These are phyloP conservation scores for Candida vaughaniae DNA, from an alignment of 805 yeast genomes.

Conservation along the genomic window DNA sequence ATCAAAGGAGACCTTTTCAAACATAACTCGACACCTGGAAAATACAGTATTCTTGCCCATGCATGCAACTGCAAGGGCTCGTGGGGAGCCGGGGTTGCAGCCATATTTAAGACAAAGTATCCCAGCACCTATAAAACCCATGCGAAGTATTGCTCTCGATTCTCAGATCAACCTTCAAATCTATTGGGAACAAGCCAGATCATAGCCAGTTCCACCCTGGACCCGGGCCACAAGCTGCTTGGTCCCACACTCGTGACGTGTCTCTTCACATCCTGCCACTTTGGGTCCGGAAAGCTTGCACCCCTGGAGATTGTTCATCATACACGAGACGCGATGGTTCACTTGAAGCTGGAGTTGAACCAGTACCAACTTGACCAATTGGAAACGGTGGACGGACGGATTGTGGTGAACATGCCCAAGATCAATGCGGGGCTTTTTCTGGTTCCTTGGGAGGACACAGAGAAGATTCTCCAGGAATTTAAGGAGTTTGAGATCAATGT, in stretches of 20 bases:
- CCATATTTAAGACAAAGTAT: constrained; percentile 49
- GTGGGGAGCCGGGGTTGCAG: constrained; percentile 89
- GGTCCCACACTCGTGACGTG: constrained; percentile 46
- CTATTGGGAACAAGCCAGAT: constrained; percentile 58
- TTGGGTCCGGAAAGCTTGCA: constrained; percentile 43
- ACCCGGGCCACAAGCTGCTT: constrained; percentile 25
- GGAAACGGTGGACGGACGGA: constrained; percentile 12
- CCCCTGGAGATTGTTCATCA: constrained; percentile 47
- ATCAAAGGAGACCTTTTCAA: constrained; percentile 55
- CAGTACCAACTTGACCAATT: constrained; percentile 4
- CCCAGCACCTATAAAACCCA: constrained; percentile 59
- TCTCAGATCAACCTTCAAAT: constrained; percentile 16
- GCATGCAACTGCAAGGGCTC: constrained; percentile 76
- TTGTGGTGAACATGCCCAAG: constrained; percentile 61
- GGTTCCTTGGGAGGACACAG: constrained; percentile 78
- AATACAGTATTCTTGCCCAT: constrained; percentile 57
- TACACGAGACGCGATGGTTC: constrained; percentile 51
- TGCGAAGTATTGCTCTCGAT: constrained; percentile 37
- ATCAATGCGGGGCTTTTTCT: constrained; percentile 80
- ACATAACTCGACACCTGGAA: constrained; percentile 24
- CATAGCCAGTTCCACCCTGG: constrained; percentile 31
- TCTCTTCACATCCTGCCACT: constrained; percentile 63
- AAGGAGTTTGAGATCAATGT: constrained; percentile 41
- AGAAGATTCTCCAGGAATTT: constrained; percentile 39
- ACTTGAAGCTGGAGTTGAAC: constrained; percentile 41